Evolutionary conservation across 305 asterid genomes (phyloP).

Genomic region (Salvia sclarea): DNA sequence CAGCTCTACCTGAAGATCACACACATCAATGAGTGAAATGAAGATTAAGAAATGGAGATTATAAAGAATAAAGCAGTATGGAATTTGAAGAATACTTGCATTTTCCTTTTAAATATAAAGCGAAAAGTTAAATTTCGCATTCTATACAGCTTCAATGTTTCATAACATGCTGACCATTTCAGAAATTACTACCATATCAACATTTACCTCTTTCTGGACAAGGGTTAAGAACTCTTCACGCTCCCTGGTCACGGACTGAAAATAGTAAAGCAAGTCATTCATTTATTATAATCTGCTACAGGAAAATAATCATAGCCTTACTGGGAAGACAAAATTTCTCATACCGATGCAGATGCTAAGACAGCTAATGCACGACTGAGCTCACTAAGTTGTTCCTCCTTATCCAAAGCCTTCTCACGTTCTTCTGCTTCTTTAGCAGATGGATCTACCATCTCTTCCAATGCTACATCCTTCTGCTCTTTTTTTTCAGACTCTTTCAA

Average conservation of each 20-base stretch:
- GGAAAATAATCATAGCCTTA: constrained; percentile 30
- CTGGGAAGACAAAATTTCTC: constrained; percentile 34
- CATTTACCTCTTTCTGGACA: constrained; percentile 90
- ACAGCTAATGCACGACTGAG: constrained; percentile 96
- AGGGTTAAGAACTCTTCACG: constrained; percentile 95
- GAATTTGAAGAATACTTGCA: background rate
- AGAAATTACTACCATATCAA: constrained; percentile 6
- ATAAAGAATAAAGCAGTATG: background rate
- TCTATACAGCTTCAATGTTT: background rate
- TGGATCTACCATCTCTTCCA: constrained; percentile 81
- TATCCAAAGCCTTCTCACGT: constrained; percentile 61
- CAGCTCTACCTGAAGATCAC: constrained; percentile 68
- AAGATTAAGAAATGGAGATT: constrained; percentile 23
- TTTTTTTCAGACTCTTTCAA: constrained; percentile 59
- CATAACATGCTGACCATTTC: constrained; percentile 7
- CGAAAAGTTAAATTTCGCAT: constrained; percentile 5
- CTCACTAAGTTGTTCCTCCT: constrained; percentile 91
- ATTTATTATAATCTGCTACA: constrained; percentile 29
- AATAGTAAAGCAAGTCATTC: constrained; percentile 38
- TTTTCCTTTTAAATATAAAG: constrained; percentile 12
- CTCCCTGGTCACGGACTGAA: constrained; percentile 98
- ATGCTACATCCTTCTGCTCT: constrained; percentile 81
- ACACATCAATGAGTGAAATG: constrained; percentile 22
- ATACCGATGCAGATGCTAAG: constrained; percentile 90
- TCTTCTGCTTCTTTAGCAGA: constrained; percentile 70